These are phyloP conservation scores for Intubia oerlemansii DNA, from an alignment of 2,329 filamentous ascomycete genomes.

Conservation along the genomic window DNA sequence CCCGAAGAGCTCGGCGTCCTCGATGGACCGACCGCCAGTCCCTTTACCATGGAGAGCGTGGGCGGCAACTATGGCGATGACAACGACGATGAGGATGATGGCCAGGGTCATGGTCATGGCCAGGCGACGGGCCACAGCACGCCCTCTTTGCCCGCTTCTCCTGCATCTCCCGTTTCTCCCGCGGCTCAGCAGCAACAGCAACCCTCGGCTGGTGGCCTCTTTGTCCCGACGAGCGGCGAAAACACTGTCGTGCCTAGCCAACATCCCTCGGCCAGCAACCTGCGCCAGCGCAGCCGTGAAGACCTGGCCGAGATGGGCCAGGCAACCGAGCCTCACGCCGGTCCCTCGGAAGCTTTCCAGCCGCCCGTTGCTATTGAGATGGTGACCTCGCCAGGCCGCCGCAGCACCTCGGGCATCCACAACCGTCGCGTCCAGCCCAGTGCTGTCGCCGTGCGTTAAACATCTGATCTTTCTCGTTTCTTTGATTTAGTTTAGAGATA, in stretches of 20 bases:
- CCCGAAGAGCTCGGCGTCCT: slow-evolving; percentile 37
- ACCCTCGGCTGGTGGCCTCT: no score
- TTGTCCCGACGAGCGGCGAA: no score
- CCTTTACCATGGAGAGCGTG: slow-evolving; percentile 57
- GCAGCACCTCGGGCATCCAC: slow-evolving; percentile 4
- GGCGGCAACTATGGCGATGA: slow-evolving; percentile 34
- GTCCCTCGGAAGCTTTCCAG: no score
- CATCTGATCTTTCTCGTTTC: no score
- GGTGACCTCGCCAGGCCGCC: neutral
- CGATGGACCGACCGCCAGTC: slow-evolving; percentile 54
- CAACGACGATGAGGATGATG: no score
- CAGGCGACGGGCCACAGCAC: no score
- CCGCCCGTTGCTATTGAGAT: slow-evolving; percentile 3
- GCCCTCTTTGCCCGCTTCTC: no score
- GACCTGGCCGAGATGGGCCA: slow-evolving; percentile 7
- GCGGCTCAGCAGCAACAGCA: neutral
- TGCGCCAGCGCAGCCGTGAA: slow-evolving; percentile 2
- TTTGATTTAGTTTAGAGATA: no score
- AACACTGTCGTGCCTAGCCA: slow-evolving; percentile 1
- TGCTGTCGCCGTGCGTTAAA: no score
- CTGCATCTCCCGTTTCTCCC: no score
- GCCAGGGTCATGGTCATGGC: no score
- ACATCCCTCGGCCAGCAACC: no score
- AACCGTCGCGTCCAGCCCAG: slow-evolving; percentile 5
- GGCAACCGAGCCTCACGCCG: neutral